Evolutionary conservation across 768 basidiomycete genomes (phyloP).

Genomic region (Pisolithus tinctorius): DNA sequence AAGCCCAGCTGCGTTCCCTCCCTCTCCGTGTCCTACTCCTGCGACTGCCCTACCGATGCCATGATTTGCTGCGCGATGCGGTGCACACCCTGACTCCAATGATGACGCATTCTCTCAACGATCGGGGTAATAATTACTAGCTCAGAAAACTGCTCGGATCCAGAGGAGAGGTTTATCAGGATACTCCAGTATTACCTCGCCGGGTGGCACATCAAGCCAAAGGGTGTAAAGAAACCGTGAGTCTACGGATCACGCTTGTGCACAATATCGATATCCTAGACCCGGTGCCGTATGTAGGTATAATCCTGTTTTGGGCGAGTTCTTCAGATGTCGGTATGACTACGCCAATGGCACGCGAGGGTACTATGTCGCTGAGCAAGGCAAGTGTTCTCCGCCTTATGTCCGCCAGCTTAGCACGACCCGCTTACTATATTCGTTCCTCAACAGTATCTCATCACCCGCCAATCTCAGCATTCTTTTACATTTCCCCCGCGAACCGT

Average conservation of each 20-base stretch:
- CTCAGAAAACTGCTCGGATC: conserved; percentile 70
- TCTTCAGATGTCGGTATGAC: conserved; percentile 93
- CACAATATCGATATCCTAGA: neutral
- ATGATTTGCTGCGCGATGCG: neutral
- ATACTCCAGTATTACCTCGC: conserved; percentile 93
- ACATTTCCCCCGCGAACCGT: conserved; percentile 86
- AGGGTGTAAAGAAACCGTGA: conserved; percentile 98
- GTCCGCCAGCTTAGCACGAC: neutral
- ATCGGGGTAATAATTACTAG: conserved; percentile 33
- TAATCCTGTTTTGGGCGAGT: conserved; percentile 95
- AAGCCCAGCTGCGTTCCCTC: conserved; percentile 9
- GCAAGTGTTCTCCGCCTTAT: conserved; percentile 28
- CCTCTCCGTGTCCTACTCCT: neutral
- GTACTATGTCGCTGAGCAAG: conserved; percentile 96
- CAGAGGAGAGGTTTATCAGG: conserved; percentile 86
- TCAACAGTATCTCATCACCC: conserved; percentile 89
- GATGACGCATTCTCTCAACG: neutral
- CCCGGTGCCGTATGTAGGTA: conserved; percentile 47
- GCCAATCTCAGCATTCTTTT: conserved; percentile 92
- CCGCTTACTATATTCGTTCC: conserved; percentile 2
- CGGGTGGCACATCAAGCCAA: conserved; percentile 99
- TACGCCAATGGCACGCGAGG: conserved; percentile 90
- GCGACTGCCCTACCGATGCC: neutral
- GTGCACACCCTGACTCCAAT: neutral
- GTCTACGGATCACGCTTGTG: conserved; percentile 23